Evolutionary conservation across 75 land plant genomes (phyloP).

Genomic region (Pinus tabuliformis): DNA sequence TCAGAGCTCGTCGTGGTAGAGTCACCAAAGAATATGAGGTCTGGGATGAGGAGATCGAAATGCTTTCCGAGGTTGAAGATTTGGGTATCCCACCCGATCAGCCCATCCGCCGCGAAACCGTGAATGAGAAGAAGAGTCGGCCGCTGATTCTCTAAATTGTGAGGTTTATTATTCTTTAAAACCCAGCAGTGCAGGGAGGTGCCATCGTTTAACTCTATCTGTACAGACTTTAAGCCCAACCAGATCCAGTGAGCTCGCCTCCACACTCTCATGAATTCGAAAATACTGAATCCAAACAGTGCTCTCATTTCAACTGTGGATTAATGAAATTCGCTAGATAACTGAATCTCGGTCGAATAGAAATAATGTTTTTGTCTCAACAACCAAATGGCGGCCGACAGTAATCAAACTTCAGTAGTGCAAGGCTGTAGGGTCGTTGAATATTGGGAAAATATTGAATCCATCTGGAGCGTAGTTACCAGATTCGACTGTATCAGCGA

Average conservation of each 20-base stretch:
- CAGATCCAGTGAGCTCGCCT: not conserved
- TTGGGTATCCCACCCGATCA: slow-evolving; percentile 50
- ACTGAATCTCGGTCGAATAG: too few species aligned
- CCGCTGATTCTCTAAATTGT: slow-evolving; percentile 6
- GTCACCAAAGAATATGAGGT: slow-evolving; percentile 73
- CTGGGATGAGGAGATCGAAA: slow-evolving; percentile 60
- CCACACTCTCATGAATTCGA: not conserved
- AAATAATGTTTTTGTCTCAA: too few species aligned
- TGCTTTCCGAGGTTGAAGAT: slow-evolving; percentile 19
- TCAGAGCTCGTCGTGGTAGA: slow-evolving; percentile 40
- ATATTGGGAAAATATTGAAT: too few species aligned
- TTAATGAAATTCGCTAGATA: too few species aligned
- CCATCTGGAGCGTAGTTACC: too few species aligned
- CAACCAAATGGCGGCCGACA: too few species aligned
- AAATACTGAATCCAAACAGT: not conserved
- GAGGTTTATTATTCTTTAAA: too few species aligned
- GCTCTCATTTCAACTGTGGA: too few species aligned
- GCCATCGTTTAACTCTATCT: slow-evolving; percentile 41
- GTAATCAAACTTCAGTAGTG: too few species aligned
- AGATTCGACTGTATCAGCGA: too few species aligned
- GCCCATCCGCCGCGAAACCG: slow-evolving; percentile 63
- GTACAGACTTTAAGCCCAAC: slow-evolving; percentile 39
- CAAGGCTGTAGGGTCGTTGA: too few species aligned
- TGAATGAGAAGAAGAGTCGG: slow-evolving; percentile 55
- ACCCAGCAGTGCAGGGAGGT: slow-evolving; percentile 61